Conservation (phyloP, 2,329 filamentous ascomycete genomes). For the Alternaria panax region DNA sequence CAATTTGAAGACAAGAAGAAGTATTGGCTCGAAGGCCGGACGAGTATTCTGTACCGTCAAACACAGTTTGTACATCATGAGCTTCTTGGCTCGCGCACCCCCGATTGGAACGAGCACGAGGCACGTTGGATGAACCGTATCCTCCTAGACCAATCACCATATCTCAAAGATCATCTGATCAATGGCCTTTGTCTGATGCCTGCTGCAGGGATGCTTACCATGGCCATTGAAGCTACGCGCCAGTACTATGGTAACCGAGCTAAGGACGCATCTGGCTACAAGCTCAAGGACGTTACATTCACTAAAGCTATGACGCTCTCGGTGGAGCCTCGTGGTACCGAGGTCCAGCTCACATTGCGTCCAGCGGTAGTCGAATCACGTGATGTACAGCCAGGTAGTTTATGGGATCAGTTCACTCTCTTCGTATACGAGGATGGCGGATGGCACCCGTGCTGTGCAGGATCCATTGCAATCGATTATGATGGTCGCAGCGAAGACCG, state of each 20-base stretch:
- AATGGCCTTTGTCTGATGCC: constrained; percentile 34
- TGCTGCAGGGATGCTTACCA: constrained; percentile 13
- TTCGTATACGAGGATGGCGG: constrained; percentile 8
- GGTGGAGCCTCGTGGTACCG: constrained; percentile 12
- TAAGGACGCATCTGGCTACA: constrained; percentile 5
- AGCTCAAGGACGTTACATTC: constrained; percentile 16
- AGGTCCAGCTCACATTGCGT: constrained; percentile 20
- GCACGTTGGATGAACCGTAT: constrained; percentile 34
- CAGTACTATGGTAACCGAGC: constrained; percentile 11
- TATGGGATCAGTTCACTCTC: constrained; percentile 21
- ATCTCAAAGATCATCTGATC: constrained; percentile 55
- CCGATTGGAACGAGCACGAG: constrained; percentile 21
- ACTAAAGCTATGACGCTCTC: constrained; percentile 13
- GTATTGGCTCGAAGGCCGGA: constrained; percentile 22
- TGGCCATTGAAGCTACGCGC: constrained; percentile 14
- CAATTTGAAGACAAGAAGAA: constrained; percentile 19
- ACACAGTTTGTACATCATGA: constrained; percentile 15
- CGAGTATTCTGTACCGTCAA: constrained; percentile 18
- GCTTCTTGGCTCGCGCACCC: constrained; percentile 32
- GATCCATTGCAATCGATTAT: constrained; percentile 22
- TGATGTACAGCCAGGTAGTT: background rate
- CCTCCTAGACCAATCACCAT: constrained; percentile 47
- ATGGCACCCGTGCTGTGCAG: constrained; percentile 38
- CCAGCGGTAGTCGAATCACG: background rate
- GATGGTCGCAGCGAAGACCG: background rate